Conservation (phyloP, 345 rosid species). For the Salix dunnii region DNA sequence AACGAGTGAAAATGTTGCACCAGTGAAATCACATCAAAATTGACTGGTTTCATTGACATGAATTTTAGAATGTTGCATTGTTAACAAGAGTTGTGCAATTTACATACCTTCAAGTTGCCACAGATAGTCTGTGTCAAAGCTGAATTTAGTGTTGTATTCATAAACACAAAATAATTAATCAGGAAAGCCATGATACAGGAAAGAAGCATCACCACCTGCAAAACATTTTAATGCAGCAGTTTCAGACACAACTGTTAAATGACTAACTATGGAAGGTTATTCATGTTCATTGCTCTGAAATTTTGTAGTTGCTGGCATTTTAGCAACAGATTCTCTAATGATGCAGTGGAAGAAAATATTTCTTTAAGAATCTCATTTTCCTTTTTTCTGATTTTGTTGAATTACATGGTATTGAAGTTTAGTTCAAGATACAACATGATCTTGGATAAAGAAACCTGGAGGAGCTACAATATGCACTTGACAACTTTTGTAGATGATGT, state of each 20-base stretch:
- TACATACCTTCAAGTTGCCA: constrained; percentile 27
- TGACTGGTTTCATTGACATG: neutral
- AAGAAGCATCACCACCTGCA: constrained; percentile 25
- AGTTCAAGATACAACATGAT: neutral
- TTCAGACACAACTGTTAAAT: neutral
- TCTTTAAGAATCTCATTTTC: neutral
- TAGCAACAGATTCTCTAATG: neutral
- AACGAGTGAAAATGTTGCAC: neutral
- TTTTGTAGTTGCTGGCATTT: neutral
- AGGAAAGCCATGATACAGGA: constrained; percentile 29
- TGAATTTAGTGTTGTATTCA: constrained; percentile 30
- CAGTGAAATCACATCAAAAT: neutral
- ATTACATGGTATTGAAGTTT: neutral
- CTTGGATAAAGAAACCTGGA: neutral
- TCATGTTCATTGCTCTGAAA: neutral
- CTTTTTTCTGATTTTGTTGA: neutral
- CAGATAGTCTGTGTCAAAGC: constrained; percentile 27
- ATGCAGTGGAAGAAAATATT: neutral
- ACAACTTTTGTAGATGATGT: neutral
- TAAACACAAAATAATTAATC: constrained; percentile 24
- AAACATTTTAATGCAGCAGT: neutral
- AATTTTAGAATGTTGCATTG: neutral
- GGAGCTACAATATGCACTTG: neutral
- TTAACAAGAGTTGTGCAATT: neutral
- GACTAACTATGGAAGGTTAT: neutral